Evolutionary conservation across 306 rosid species (phyloP).

Genomic region (Acacia melanoxylon): DNA sequence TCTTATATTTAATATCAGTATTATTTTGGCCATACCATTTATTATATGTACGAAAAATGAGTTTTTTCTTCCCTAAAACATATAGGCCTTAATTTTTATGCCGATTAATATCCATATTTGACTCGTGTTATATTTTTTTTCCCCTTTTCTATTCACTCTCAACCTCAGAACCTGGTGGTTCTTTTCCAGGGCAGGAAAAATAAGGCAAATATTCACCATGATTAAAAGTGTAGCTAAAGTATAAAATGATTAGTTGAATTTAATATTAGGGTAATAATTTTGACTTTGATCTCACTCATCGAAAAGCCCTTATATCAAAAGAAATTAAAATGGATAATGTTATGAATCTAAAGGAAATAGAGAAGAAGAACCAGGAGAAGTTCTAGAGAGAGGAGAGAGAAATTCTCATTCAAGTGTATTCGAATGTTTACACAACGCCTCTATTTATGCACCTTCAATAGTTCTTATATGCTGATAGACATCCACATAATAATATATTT

Average conservation of each 20-base stretch:
- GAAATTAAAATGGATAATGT: too few species aligned
- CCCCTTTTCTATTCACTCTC: not conserved
- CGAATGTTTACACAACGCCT: too few species aligned
- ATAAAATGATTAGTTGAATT: not conserved
- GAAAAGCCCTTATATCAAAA: not conserved
- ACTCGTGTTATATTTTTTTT: not conserved
- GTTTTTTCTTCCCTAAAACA: not conserved
- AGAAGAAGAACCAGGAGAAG: too few species aligned
- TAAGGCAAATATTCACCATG: not conserved
- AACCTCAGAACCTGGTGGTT: not conserved
- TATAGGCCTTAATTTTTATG: not conserved
- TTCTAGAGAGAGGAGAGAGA: too few species aligned
- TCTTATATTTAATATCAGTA: too few species aligned
- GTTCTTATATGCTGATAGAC: too few species aligned
- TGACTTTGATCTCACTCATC: conserved; percentile 7
- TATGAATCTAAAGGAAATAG: too few species aligned
- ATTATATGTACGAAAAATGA: too few species aligned
- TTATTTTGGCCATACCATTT: too few species aligned
- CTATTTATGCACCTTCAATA: too few species aligned
- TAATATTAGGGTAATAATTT: not conserved
- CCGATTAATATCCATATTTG: not conserved
- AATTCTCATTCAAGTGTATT: too few species aligned
- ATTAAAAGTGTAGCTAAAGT: not conserved
- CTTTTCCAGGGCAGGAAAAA: not conserved
- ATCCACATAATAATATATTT: too few species aligned